Conservation (phyloP, 805 yeast species). For the Saccharomycopsis capsularis region DNA sequence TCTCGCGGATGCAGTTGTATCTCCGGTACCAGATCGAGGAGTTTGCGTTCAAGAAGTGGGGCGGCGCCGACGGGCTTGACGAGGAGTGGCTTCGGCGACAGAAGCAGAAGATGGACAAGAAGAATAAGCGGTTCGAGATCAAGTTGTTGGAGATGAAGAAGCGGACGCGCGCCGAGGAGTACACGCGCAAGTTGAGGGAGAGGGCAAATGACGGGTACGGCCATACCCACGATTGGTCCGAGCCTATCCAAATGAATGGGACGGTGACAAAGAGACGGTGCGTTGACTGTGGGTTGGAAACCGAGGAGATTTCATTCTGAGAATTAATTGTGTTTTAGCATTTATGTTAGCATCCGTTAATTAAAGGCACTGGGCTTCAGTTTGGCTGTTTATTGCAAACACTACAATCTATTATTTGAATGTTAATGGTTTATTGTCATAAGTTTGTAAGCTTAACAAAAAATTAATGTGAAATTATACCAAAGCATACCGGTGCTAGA, state of each 20-base stretch:
- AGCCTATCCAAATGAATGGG: constrained; percentile 40
- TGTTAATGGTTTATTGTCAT: too few species aligned
- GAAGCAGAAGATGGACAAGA: constrained; percentile 57
- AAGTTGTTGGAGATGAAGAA: constrained; percentile 82
- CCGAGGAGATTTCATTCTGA: constrained; percentile 47
- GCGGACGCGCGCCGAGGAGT: constrained; percentile 87
- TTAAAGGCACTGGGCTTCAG: too few species aligned
- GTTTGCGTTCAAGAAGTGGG: constrained; percentile 92
- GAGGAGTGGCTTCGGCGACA: constrained; percentile 88
- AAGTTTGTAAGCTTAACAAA: too few species aligned
- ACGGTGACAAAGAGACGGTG: constrained; percentile 55
- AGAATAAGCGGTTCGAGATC: constrained; percentile 73
- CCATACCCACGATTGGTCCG: constrained; percentile 74
- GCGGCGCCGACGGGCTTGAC: constrained; percentile 79
- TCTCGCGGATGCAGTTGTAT: constrained; percentile 87
- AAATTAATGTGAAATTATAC: too few species aligned
- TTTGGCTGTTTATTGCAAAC: too few species aligned
- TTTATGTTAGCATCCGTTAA: too few species aligned
- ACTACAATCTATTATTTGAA: too few species aligned
- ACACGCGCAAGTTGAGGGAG: constrained; percentile 60
- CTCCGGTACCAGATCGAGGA: constrained; percentile 89
- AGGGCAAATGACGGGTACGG: constrained; percentile 45
- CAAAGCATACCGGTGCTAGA: too few species aligned
- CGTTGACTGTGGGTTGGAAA: constrained; percentile 73
- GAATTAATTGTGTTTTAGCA: too few species aligned